phyloP scores from a whole-genome alignment of 2,329 filamentous ascomycete species.

The Macrophomina phaseolina region DNA sequence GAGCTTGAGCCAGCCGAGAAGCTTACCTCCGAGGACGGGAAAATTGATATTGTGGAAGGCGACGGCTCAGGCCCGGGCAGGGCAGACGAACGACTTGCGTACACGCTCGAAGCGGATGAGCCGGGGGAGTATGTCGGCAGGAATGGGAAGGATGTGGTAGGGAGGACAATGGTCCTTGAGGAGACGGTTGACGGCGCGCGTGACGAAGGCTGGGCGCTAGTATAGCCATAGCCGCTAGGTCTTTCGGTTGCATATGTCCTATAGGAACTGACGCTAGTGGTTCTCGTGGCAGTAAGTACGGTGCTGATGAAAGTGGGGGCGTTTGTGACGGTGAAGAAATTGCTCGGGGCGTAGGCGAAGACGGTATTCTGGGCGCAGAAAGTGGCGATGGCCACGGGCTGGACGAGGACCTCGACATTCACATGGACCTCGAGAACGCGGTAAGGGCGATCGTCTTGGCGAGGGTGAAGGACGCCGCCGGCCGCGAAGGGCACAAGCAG shows the following conservation, averaged over 20 bases:
- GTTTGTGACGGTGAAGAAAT: background rate
- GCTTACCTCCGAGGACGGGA: too few species aligned
- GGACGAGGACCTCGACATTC: background rate
- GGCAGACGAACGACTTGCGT: background rate
- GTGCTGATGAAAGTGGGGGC: background rate
- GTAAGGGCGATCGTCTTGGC: background rate
- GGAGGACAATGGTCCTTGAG: background rate
- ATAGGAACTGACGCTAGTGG: background rate
- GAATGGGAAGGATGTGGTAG: background rate
- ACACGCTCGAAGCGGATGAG: background rate
- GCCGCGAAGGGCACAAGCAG: slow-evolving; percentile 13
- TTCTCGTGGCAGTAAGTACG: background rate
- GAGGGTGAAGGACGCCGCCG: background rate
- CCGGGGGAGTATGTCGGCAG: background rate
- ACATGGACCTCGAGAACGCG: slow-evolving; percentile 3
- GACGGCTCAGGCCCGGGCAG: too few species aligned
- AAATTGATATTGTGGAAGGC: too few species aligned
- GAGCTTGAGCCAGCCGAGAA: background rate
- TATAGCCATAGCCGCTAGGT: background rate
- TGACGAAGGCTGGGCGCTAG: background rate
- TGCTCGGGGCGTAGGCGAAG: background rate
- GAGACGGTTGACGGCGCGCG: background rate
- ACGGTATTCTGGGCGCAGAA: background rate
- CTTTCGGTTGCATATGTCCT: background rate
- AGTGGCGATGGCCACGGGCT: background rate